Percentiles rank a stretch among this genome's conserved stretches.
Evolutionary conservation across 768 basidiomycete species (phyloP).

Genomic region (Russula earlei): DNA sequence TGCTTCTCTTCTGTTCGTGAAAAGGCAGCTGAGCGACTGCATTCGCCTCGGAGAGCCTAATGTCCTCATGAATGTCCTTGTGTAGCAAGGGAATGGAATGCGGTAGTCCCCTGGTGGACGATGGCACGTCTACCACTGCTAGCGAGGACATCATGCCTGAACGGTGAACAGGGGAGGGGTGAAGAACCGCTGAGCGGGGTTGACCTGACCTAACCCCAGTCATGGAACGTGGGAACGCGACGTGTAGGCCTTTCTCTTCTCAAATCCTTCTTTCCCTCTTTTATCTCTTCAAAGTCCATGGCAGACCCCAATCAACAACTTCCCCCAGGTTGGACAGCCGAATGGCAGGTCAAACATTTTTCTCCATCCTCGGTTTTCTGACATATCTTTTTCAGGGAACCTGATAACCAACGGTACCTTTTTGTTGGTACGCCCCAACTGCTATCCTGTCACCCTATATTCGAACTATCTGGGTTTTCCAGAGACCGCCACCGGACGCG

Average conservation of each 20-base stretch:
- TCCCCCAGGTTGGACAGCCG: conserved; percentile 87
- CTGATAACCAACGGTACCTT: conserved; percentile 67
- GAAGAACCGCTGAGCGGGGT: background rate
- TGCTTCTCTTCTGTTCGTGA: background rate
- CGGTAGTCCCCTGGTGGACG: background rate
- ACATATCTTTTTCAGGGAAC: conserved; percentile 50
- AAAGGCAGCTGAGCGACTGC: background rate
- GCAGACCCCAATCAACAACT: conserved; percentile 52
- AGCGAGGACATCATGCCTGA: too few species aligned
- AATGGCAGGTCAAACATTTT: conserved; percentile 54
- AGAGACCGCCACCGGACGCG: conserved; percentile 78
- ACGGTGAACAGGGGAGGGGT: background rate
- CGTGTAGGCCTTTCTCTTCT: conserved; percentile 8
- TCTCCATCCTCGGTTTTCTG: conserved; percentile 3
- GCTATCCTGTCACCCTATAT: background rate
- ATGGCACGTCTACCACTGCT: too few species aligned
- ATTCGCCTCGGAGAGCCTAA: background rate
- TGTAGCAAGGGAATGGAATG: background rate
- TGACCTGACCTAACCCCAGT: conserved; percentile 5
- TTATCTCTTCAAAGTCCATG: conserved; percentile 26
- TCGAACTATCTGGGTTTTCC: conserved; percentile 17
- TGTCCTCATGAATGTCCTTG: background rate
- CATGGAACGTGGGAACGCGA: conserved; percentile 4
- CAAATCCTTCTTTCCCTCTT: conserved; percentile 3
- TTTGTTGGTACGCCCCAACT: conserved; percentile 67